Conservation (phyloP, 1,284 basidiomycete species). For the Megacollybia platyphylla region DNA sequence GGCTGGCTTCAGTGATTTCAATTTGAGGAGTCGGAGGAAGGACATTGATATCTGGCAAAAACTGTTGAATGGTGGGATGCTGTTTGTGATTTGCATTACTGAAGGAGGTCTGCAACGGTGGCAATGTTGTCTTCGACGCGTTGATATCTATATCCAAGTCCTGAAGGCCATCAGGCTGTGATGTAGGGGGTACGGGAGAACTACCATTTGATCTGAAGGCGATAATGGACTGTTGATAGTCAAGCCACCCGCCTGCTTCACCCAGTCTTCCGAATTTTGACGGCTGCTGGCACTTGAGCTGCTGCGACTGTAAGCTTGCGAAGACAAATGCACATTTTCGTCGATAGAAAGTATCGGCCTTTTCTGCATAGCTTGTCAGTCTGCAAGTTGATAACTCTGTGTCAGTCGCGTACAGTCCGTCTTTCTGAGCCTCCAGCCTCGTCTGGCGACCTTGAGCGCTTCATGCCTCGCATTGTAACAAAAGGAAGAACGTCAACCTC, state of each 20-base stretch:
- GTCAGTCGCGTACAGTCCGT: conserved; percentile 28
- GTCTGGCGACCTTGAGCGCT: conserved; percentile 46
- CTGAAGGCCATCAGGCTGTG: conserved; percentile 7
- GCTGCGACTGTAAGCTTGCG: conserved; percentile 8
- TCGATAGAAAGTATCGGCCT: neutral
- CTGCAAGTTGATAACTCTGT: neutral
- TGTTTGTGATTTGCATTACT: neutral
- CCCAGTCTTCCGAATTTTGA: conserved; percentile 51
- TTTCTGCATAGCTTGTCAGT: neutral
- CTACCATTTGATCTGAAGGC: neutral
- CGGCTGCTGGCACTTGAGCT: conserved; percentile 20
- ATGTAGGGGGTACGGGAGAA: neutral
- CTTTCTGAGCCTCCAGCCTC: conserved; percentile 28
- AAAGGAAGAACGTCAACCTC: conserved; percentile 36
- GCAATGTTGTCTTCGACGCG: neutral
- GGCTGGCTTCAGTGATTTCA: conserved; percentile 7
- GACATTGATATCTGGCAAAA: conserved; percentile 19
- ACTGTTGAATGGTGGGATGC: conserved; percentile 1
- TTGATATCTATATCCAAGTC: conserved; percentile 14
- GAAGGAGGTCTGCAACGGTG: neutral
- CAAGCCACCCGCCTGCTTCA: conserved; percentile 44
- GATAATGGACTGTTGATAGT: conserved; percentile 41
- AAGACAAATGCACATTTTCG: neutral
- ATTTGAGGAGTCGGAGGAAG: conserved; percentile 23
- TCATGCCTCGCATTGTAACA: conserved; percentile 24